Percentiles rank a stretch among this genome's conserved stretches.
Evolutionary conservation across 176 grass and related monocot genomes (phyloP).

Genomic region (Oryza nivara): DNA sequence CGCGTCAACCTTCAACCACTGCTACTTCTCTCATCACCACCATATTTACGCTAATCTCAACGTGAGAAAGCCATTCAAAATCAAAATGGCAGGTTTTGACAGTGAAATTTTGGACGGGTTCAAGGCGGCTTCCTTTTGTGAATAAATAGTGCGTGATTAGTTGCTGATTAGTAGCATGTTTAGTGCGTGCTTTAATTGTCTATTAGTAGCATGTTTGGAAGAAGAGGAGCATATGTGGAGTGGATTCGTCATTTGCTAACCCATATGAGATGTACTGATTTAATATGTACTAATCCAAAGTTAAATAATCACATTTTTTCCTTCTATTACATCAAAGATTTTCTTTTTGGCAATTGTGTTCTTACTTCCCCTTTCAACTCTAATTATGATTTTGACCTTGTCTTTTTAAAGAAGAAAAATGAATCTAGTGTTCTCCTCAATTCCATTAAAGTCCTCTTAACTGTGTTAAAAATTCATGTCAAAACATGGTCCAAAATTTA

Average conservation of each 20-base stretch:
- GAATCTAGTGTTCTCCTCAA: no score
- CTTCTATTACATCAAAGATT: no score
- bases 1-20: constrained; percentile 42
- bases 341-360: no score
- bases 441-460: no score
- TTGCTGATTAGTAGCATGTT: not conserved
- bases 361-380: no score
- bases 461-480: no score
- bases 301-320: not conserved
- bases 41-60: constrained; percentile 1
- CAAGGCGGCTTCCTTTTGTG: not conserved
- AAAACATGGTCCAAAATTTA: no score
- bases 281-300: not conserved
- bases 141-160: not conserved
- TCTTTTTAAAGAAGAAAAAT: no score
- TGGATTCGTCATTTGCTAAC: not conserved
- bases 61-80: constrained; percentile 1
- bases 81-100: not conserved
- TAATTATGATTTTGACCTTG: no score
- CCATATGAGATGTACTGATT: not conserved
- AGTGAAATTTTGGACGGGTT: not conserved
- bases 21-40: not conserved
- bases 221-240: not conserved
- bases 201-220: not conserved
- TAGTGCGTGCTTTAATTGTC: not conserved